A percentile compares a stretch with the other conserved stretches of the same genome.
Conservation (phyloP, 2,329 filamentous ascomycete species). For the Zymoseptoria crescenta region DNA sequence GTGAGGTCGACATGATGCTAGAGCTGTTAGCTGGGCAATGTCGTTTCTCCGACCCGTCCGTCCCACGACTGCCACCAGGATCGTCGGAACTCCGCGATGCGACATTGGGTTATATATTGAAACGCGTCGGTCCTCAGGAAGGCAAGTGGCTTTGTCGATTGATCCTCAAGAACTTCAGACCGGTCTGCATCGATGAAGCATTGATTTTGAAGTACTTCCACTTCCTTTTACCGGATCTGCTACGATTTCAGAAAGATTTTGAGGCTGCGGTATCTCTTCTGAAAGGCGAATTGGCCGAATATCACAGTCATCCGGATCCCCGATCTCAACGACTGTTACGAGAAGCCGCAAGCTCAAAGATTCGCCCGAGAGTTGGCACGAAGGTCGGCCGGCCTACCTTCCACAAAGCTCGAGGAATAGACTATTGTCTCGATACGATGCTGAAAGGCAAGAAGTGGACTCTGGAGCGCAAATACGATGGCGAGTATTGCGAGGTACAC, state of each 20-base stretch:
- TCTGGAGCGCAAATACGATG: constrained; percentile 76
- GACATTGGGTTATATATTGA: constrained; percentile 51
- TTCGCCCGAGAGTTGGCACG: constrained; percentile 33
- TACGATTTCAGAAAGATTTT: constrained; percentile 64
- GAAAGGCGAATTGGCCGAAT: constrained; percentile 34
- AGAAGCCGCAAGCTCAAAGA: constrained; percentile 22
- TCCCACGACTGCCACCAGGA: constrained; percentile 32
- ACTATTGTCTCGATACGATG: constrained; percentile 61
- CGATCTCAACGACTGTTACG: constrained; percentile 28
- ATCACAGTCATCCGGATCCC: constrained; percentile 31
- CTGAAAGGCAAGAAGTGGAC: constrained; percentile 55
- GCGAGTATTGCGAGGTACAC: constrained; percentile 82
- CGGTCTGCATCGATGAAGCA: constrained; percentile 53
- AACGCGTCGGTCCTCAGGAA: constrained; percentile 55
- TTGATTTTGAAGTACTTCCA: constrained; percentile 56
- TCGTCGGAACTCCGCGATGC: constrained; percentile 32
- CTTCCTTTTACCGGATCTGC: constrained; percentile 58
- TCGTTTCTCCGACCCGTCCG: constrained; percentile 60
- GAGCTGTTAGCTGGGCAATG: constrained; percentile 59
- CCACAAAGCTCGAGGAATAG: constrained; percentile 48
- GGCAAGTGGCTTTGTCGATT: constrained; percentile 83
- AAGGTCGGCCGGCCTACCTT: constrained; percentile 42
- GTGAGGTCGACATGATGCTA: constrained; percentile 63
- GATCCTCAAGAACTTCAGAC: constrained; percentile 67
- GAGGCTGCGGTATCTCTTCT: constrained; percentile 51